Evolutionary conservation across 140 eudicot genomes (phyloP).

Genomic region (Oenanthe javanica): DNA sequence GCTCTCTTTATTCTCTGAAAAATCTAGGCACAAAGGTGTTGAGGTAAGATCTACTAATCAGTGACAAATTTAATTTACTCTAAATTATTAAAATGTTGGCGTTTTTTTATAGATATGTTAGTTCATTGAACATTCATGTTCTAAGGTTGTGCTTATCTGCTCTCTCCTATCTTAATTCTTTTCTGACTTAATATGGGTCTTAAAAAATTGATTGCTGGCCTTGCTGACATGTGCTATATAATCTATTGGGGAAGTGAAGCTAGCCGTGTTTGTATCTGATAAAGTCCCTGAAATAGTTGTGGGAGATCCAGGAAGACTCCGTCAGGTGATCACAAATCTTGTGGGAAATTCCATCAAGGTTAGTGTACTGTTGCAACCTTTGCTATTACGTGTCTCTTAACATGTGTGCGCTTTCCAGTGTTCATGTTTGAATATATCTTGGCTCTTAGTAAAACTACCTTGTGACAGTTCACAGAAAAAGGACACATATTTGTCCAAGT

Average conservation of each 20-base stretch:
- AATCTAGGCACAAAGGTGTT: constrained; percentile 64
- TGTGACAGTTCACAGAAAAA: constrained; percentile 65
- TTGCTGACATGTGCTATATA: neutral
- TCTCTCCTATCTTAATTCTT: neutral
- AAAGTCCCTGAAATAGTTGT: constrained; percentile 69
- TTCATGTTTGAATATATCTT: neutral
- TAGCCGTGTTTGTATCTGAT: constrained; percentile 83
- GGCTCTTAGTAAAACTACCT: neutral
- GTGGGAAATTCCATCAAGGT: constrained; percentile 86
- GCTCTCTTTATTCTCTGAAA: constrained; percentile 74
- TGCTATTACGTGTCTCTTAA: neutral
- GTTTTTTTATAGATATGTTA: neutral
- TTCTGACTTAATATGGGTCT: neutral
- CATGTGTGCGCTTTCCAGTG: neutral
- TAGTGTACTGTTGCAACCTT: constrained; percentile 15
- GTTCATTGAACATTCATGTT: neutral
- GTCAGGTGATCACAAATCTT: constrained; percentile 82
- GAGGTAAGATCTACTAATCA: constrained; percentile 43
- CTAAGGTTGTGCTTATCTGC: neutral
- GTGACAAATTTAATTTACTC: neutral
- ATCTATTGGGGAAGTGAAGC: constrained; percentile 35
- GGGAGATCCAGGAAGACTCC: constrained; percentile 86
- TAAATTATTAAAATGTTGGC: neutral
- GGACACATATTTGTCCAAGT: constrained; percentile 88
- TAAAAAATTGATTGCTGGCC: neutral